Evolutionary conservation across 352 stramenopile genomes (phyloP), one percentile per base, ranked within the genome.

Genomic region (Phytophthora europaea): DNA sequence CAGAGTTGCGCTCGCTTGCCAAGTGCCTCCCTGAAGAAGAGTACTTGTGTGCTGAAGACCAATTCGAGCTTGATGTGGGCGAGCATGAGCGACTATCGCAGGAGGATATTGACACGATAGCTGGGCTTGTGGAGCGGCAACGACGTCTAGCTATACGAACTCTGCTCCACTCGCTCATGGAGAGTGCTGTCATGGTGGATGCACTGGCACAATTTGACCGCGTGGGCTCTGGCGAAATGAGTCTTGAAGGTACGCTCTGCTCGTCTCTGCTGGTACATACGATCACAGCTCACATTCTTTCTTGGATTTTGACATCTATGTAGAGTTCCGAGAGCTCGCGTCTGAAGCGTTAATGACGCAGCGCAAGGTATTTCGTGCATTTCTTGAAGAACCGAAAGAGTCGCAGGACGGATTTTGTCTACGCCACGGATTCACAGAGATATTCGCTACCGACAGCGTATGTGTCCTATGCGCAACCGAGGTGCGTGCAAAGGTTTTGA

Each of bases 1-100:
- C 87, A 26, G 87, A 94, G 48, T 48, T 94, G 12, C 82, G 87
- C 0, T 94, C 85, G 12, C 70, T 93, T 6, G 63, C 75, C 10
- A 92, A 92, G 61, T 77, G 68, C n/a, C 43, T 71, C 2, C 58
- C 31, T 20, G 47, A 66, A 15, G 53, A 77, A 22, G 40, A 63
- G 45, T 36, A 34, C 20, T 50, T 34, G 13, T 18, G 28, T 26
- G 15, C 34, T 50, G 36, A 68, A 43, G 53, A 68, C 36, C 33
- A 71, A 36, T 20, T 80, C 1, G 72, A 76, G 56, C 28, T 47
- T 8, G 67, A 73, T 0, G 12, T 80, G 12, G 72, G 72, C 6
- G 73, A 47, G 1, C 65, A 53, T 9, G 76, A 83, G 40, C 47
- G 66, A 13, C 65, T 83, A 12, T 71, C 38, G 5, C 16, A 33